Percentiles rank a stretch among this genome's conserved stretches.
Conservation (phyloP, 2,329 filamentous ascomycete species). For the Didymella keratinophila region DNA sequence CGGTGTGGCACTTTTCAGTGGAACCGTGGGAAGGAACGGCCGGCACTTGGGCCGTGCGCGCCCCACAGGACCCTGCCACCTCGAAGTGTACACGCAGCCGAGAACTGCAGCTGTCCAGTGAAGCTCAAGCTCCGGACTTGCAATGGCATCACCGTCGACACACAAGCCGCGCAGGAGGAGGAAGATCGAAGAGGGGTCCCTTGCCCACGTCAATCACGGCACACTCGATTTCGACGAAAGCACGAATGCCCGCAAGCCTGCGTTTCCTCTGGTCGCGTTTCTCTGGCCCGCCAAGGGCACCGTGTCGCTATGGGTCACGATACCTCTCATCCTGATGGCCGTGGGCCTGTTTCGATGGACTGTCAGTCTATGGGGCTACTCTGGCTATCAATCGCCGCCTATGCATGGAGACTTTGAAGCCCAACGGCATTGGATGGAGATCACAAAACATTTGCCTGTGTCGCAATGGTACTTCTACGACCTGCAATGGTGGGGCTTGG, state of each 20-base stretch:
- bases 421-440: conserved; percentile 98
- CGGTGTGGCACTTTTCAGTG: not conserved
- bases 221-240: conserved; percentile 55
- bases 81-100: conserved; percentile 8
- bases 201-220: conserved; percentile 53
- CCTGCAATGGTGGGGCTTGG: conserved; percentile 94
- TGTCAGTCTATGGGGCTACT: conserved; percentile 92
- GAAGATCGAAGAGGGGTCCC: conserved; percentile 51
- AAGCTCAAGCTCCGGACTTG: conserved; percentile 13
- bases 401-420: conserved; percentile 98
- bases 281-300: conserved; percentile 89
- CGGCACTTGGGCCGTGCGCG: conserved; percentile 9
- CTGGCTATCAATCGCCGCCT: conserved; percentile 82
- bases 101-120: conserved; percentile 6
- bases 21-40: conserved; percentile 4
- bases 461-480: conserved; percentile 99
- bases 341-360: conserved; percentile 95
- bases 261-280: conserved; percentile 92
- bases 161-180: conserved; percentile 56
- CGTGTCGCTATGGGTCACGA: conserved; percentile 87
- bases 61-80: conserved; percentile 4
- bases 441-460: conserved; percentile 86
- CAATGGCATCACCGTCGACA: conserved; percentile 45
- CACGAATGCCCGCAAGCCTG: conserved; percentile 64
- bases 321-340: conserved; percentile 87